Conservation (phyloP, 192 early-diverging fungal species). For the Fimicolochytrium jonesii region DNA sequence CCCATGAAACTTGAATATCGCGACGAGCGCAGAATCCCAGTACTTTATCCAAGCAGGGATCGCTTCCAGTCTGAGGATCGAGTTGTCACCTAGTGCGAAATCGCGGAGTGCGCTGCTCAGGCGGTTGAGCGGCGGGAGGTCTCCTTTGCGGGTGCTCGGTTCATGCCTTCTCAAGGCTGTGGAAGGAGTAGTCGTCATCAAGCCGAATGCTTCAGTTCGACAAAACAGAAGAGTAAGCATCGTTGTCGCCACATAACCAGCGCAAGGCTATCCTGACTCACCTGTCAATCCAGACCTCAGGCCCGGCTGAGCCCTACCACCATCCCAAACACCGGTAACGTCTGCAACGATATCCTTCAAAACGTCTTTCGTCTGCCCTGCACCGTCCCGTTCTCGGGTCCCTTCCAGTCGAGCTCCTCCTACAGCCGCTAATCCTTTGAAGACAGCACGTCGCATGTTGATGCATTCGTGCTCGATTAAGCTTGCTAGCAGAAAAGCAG, state of each 20-base stretch:
- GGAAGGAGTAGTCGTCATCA: neutral
- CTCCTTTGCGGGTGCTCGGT: too few species aligned
- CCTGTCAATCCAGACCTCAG: slow-evolving; percentile 16
- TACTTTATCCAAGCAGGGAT: slow-evolving; percentile 11
- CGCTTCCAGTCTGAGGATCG: slow-evolving; percentile 6
- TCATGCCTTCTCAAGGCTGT: too few species aligned
- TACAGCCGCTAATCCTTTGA: slow-evolving; percentile 23
- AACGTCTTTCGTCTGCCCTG: neutral
- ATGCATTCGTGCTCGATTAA: slow-evolving; percentile 29
- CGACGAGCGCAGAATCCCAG: slow-evolving; percentile 15
- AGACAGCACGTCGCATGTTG: slow-evolving; percentile 25
- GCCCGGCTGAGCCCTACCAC: slow-evolving; percentile 14
- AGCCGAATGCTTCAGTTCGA: neutral
- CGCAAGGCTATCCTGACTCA: neutral
- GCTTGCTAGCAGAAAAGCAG: neutral
- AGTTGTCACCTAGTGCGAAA: slow-evolving; percentile 15
- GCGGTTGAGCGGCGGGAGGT: too few species aligned
- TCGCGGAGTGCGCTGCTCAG: slow-evolving; percentile 16
- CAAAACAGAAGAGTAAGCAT: neutral
- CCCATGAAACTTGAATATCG: too few species aligned
- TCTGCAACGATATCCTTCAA: neutral
- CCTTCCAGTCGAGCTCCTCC: slow-evolving; percentile 5
- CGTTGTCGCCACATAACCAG: neutral
- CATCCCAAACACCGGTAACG: slow-evolving; percentile 10
- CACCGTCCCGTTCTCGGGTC: neutral